Percentiles rank a stretch among this genome's conserved stretches.
phyloP scores from a whole-genome alignment of 305 asterid species.

The Petunia hybrid region DNA sequence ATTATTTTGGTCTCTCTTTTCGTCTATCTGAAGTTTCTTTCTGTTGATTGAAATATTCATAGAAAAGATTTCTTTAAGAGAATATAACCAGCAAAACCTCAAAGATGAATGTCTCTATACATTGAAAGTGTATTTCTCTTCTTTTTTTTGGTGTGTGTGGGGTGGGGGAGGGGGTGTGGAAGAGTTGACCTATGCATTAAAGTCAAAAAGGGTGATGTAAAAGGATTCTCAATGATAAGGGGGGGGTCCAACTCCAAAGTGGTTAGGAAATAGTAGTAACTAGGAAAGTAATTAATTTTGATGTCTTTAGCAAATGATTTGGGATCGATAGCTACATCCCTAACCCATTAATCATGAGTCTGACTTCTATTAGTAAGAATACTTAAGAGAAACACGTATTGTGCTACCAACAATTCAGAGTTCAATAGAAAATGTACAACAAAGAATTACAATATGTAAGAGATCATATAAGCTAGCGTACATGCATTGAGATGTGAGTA shows the following conservation, averaged over 20 bases:
- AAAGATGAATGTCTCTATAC: no score
- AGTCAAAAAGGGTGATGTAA: slow-evolving; percentile 55
- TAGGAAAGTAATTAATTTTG: neutral
- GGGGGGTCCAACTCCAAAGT: slow-evolving; percentile 46
- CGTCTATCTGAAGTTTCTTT: no score
- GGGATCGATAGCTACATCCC: slow-evolving; percentile 27
- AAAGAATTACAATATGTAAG: no score
- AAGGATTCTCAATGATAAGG: slow-evolving; percentile 51
- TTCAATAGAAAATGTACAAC: no score
- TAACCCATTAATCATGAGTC: slow-evolving; percentile 6
- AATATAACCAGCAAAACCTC: no score
- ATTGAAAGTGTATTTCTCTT: no score
- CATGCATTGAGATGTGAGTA: no score
- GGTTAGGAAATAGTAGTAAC: slow-evolving; percentile 49
- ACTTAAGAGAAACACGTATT: neutral
- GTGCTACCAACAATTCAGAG: no score
- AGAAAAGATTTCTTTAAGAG: no score
- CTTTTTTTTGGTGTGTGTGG: neutral
- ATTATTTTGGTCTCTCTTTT: no score
- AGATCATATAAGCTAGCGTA: no score
- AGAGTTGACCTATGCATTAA: slow-evolving; percentile 44
- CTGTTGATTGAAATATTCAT: no score
- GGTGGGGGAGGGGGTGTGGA: slow-evolving; percentile 4
- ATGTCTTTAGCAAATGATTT: neutral
- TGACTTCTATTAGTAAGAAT: neutral